Percentiles rank a stretch among this genome's conserved stretches.
Evolutionary conservation across 1,139 yeast species (phyloP).

Genomic region (Debaryomycetaceae sp.): DNA sequence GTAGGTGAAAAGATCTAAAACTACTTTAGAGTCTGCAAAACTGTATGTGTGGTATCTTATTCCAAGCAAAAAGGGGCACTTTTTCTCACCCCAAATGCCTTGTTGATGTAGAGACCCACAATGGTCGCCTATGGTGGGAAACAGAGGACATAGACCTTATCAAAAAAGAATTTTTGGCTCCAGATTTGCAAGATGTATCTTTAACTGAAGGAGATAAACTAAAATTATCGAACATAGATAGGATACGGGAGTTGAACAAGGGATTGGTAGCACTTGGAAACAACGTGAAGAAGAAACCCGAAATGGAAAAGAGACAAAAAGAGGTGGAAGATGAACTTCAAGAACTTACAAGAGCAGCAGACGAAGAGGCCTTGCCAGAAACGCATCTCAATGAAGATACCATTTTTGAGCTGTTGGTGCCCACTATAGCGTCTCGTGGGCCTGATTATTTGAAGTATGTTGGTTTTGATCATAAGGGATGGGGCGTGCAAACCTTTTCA

Average conservation of each 20-base stretch:
- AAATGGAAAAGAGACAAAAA: slow-evolving; percentile 6
- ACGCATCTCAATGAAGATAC: slow-evolving; percentile 2
- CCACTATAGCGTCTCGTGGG: slow-evolving; percentile 50
- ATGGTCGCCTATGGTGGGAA: slow-evolving; percentile 17
- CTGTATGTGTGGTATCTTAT: slow-evolving; percentile 22
- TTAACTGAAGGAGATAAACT: slow-evolving; percentile 19
- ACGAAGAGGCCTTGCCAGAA: slow-evolving; percentile 5
- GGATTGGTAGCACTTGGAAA: slow-evolving; percentile 25
- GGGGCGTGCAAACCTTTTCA: slow-evolving; percentile 42
- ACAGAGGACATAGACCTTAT: slow-evolving; percentile 13
- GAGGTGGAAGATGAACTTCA: slow-evolving; percentile 15
- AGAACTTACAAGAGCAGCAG: slow-evolving; percentile 11
- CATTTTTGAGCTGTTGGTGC: slow-evolving; percentile 29
- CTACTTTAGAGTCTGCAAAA: too few relatives aligned
- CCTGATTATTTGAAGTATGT: slow-evolving; percentile 41
- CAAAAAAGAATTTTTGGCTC: slow-evolving; percentile 12
- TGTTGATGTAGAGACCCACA: neutral
- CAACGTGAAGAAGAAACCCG: slow-evolving; percentile 23
- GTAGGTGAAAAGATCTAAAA: too few relatives aligned
- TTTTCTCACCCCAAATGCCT: slow-evolving; percentile 6
- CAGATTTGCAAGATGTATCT: slow-evolving; percentile 14
- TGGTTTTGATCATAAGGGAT: slow-evolving; percentile 9
- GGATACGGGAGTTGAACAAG: slow-evolving; percentile 20
- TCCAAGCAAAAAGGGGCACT: slow-evolving; percentile 8
- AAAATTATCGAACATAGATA: slow-evolving; percentile 25